phyloP scores from a whole-genome alignment of 345 rosid genomes.

The Brassica napus region DNA sequence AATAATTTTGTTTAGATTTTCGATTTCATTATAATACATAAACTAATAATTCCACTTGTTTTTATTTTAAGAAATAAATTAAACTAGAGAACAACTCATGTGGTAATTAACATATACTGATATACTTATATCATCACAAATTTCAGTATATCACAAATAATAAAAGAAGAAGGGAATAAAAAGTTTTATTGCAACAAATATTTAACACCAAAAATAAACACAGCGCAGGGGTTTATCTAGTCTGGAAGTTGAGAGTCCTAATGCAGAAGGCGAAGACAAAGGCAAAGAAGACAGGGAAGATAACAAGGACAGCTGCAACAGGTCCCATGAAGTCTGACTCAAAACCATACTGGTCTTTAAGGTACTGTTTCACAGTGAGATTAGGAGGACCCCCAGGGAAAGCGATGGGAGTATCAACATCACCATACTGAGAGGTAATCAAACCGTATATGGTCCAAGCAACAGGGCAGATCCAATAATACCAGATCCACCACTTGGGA shows the following conservation, averaged over 20 bases:
- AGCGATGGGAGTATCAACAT: slow-evolving; percentile 39
- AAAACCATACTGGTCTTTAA: slow-evolving; percentile 61
- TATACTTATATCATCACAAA: not conserved
- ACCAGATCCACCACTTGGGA: slow-evolving; percentile 92
- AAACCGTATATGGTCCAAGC: slow-evolving; percentile 81
- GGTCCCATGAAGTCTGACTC: slow-evolving; percentile 77
- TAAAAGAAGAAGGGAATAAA: not conserved
- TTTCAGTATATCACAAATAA: not conserved
- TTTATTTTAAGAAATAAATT: too few relatives aligned
- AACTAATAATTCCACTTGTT: too few relatives aligned
- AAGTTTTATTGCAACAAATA: slow-evolving; percentile 7
- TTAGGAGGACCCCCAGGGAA: slow-evolving; percentile 36
- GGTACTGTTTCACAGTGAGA: slow-evolving; percentile 45
- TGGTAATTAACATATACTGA: not conserved
- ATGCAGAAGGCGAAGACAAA: slow-evolving; percentile 75
- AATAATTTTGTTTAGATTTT: too few relatives aligned
- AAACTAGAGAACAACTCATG: not conserved
- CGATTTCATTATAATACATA: too few relatives aligned
- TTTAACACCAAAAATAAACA: not conserved
- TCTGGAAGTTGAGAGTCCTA: slow-evolving; percentile 79
- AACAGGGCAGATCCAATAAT: slow-evolving; percentile 79
- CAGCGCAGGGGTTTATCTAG: slow-evolving; percentile 19
- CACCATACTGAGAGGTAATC: slow-evolving; percentile 69
- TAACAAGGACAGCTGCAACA: slow-evolving; percentile 62
- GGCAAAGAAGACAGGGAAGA: slow-evolving; percentile 65